These are phyloP conservation scores for Monosporascus sp. DNA, from an alignment of 2,329 filamentous ascomycete genomes.

Conservation along the genomic window DNA sequence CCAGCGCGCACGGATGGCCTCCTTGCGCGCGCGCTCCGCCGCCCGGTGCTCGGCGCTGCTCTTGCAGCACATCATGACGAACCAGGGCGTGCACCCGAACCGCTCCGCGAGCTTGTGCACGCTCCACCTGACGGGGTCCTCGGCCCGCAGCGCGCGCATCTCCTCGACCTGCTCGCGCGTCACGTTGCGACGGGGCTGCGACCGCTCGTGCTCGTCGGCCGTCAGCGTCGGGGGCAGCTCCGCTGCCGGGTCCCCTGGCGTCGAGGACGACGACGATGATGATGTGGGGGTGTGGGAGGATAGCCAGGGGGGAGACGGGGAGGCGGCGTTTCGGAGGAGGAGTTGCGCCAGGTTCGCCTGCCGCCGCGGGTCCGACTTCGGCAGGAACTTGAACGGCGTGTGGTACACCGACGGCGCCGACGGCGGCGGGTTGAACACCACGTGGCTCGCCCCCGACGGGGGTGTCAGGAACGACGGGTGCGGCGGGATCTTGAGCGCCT, in stretches of 20 bases:
- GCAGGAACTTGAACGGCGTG: conserved; percentile 64
- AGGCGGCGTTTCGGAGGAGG: conserved; percentile 24
- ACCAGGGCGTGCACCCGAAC: conserved; percentile 51
- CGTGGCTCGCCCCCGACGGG: conserved; percentile 28
- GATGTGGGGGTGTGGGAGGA: neutral
- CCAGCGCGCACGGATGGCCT: conserved; percentile 50
- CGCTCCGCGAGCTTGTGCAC: conserved; percentile 47
- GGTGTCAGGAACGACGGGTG: conserved; percentile 52
- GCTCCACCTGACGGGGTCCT: conserved; percentile 52
- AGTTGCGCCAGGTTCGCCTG: conserved; percentile 43
- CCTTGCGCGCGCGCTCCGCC: conserved; percentile 38
- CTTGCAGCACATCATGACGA: conserved; percentile 54
- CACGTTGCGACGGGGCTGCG: conserved; percentile 34
- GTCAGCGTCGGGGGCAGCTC: conserved; percentile 28
- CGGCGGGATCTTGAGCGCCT: conserved; percentile 53
- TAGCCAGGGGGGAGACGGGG: neutral
- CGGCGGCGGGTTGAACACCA: conserved; percentile 55
- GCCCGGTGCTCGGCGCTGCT: conserved; percentile 43
- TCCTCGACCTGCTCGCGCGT: conserved; percentile 51
- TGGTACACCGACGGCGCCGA: conserved; percentile 53
- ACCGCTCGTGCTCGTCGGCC: neutral
- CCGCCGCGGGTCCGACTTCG: conserved; percentile 49
- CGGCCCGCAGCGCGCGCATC: conserved; percentile 50
- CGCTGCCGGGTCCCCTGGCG: conserved; percentile 3
- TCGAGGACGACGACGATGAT: neutral